These are phyloP conservation scores for Poterioochromonas sp. DNA, from an alignment of 352 stramenopile species.

Conservation along the genomic window DNA sequence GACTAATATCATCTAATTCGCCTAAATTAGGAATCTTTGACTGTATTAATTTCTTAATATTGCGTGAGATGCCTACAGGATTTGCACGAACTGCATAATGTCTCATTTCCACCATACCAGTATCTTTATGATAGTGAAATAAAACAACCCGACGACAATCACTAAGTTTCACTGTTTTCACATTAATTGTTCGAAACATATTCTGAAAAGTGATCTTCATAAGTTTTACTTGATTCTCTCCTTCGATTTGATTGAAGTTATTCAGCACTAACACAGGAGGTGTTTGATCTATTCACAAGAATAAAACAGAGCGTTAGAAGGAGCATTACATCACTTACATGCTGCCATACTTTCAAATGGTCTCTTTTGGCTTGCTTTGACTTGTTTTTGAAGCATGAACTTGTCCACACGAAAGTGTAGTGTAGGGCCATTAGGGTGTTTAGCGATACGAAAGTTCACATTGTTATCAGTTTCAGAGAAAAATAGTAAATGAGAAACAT, in stretches of 20 bases:
- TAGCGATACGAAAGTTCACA: slow-evolving; percentile 85
- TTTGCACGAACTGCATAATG: slow-evolving; percentile 93
- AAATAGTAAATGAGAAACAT: slow-evolving; percentile 92
- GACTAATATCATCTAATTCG: slow-evolving; percentile 80
- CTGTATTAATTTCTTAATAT: slow-evolving; percentile 16
- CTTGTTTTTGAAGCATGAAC: slow-evolving; percentile 63
- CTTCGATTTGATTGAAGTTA: slow-evolving; percentile 86
- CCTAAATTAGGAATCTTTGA: slow-evolving; percentile 16
- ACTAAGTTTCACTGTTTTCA: slow-evolving; percentile 83
- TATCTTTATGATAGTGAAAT: slow-evolving; percentile 87
- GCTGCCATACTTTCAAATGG: slow-evolving; percentile 73
- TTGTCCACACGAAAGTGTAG: slow-evolving; percentile 70
- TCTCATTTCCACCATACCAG: slow-evolving; percentile 83
- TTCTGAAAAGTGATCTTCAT: slow-evolving; percentile 98
- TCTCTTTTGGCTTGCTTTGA: slow-evolving; percentile 76
- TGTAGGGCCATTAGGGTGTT: slow-evolving; percentile 82
- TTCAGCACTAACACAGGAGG: slow-evolving; percentile 93
- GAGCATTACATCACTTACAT: slow-evolving; percentile 45
- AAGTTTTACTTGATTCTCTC: slow-evolving; percentile 68
- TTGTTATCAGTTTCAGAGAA: slow-evolving; percentile 83
- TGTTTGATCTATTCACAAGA: slow-evolving; percentile 46
- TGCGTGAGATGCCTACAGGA: slow-evolving; percentile 76
- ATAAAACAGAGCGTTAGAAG: not conserved
- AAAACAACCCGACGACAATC: slow-evolving; percentile 92
- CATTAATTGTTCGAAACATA: slow-evolving; percentile 97